phyloP scores from a whole-genome alignment of 2,329 filamentous ascomycete genomes.

The Simplicillium aogashimaense region DNA sequence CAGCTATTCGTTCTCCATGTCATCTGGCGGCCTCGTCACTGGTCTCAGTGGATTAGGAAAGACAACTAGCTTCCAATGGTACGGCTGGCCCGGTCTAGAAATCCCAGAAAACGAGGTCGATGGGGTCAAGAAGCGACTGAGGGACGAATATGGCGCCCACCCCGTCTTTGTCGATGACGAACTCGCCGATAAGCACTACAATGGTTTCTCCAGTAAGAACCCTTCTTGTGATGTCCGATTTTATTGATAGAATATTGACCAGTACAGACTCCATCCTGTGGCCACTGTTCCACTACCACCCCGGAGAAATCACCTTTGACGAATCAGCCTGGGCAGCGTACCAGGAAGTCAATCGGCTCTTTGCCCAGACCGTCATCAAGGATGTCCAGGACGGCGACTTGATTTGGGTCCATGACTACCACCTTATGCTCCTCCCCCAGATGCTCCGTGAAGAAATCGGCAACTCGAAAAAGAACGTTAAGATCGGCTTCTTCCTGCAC shows the following conservation, averaged over 20 bases:
- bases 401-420: conserved; percentile 98
- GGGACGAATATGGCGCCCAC: conserved; percentile 79
- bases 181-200: conserved; percentile 90
- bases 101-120: conserved; percentile 75
- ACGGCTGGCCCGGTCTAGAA: conserved; percentile 93
- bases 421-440: conserved; percentile 90
- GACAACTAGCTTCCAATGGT: conserved; percentile 94
- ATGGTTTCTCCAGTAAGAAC: conserved; percentile 83
- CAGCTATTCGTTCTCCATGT: conserved; percentile 91
- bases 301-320: conserved; percentile 96
- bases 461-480: conserved; percentile 75
- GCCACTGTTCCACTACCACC: conserved; percentile 98
- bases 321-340: conserved; percentile 92
- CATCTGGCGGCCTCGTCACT: conserved; percentile 89
- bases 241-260: not conserved
- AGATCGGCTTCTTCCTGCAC: conserved; percentile 97
- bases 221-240: not conserved
- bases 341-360: conserved; percentile 83
- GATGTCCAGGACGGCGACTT: conserved; percentile 89
- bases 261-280: conserved; percentile 82
- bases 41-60: conserved; percentile 87
- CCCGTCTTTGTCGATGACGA: conserved; percentile 93
- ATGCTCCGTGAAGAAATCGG: conserved; percentile 91
- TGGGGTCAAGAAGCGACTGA: conserved; percentile 65
- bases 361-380: conserved; percentile 77